Evolutionary conservation across 805 yeast genomes (phyloP), one percentile per base, ranked within the genome.

Genomic region (Saturnispora zaruensis): DNA sequence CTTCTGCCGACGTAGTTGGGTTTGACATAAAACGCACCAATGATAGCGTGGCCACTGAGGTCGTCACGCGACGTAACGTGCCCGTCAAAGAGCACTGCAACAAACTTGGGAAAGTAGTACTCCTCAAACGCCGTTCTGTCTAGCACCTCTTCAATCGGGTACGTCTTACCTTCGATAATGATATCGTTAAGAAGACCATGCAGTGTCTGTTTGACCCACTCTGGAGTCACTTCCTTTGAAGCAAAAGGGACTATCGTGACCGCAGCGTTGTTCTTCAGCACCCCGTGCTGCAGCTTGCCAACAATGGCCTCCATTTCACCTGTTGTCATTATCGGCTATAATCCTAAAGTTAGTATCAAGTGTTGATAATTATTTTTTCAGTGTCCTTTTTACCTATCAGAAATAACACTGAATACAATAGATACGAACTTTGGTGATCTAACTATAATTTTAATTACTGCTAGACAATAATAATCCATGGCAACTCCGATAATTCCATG

Each of bases 1-100:
- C 91, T 82, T 51, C 96, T 75, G 7, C 95, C 96, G 2, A 73
- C 66, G 62, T 89, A 90, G 65, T 90, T 90, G 16, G 98, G 96
- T 60, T 86, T 88, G 58, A 89, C 72, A 64, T 83, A 86, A 62
- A 82, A 85, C 2, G 85, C 77, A 1, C 96, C 97, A 42, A 87
- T 62, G 52, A 81, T 76, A 6, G 57, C 55, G 0, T 69, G 37
- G 11, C 24, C 42, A 7, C 71, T 70, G 5, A 59, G 54, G 23
- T 53, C 60, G 2, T 8, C 34, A 25, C 11, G 34, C 26, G 23
- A 24, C 14, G 45, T 41, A 42, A 56, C 58, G 1, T 66, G 67
- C 8, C 78, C 79, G 20, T 71, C 70, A 5, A 87, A 60, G 58
- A 87, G 64, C 4, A 88, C 68, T 0, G 83, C 87, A 8, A 77